Base-by-base conservation (phyloP, 208 protist species). In the Wallacemonas sp. region DNA sequence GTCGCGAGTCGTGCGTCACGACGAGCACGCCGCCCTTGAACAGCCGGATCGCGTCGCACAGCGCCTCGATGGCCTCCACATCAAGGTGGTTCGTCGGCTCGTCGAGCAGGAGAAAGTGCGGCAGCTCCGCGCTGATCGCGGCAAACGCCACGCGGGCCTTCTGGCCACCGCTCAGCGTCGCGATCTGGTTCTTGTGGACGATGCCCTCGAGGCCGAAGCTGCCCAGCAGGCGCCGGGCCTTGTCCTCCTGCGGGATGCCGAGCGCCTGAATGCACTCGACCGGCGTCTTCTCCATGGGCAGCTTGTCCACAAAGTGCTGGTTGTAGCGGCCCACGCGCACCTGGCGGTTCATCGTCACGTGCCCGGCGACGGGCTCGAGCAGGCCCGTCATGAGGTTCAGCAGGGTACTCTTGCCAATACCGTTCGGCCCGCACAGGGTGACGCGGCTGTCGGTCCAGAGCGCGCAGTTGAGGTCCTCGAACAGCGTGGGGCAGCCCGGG, bases 61-160 rank as follows among this genome's bases (percentile, higher is more conserved):
- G 82, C 10, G 92, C 92, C 28, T 95, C 86, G 62, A 97, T 95
- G 20, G 88, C 89, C 74, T 98, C 91, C 49, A 98, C 79, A 70
- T 97, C 93, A 12, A 98, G 62, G 77, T 98, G 95, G 76, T 98
- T 98, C 2, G 94, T 98, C 14, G 92, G 94, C 82, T 99, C 97
- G 75, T 99, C 97, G 39, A 99, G 86, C 28, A 99, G 79, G 18
- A 99, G 81, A 48, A 98, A 87, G 74, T 98, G 92, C 14, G 98
- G 97, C 28, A 67, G 50, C 70, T 92, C 81, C 25, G 93, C 86
- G 49, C 91, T 95, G 59, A 99, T 96, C 7, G 79, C 78, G 1
- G 97, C 95, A 52, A 98, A 89, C 12, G 86, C 89, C 22, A 98
- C 89, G n/a, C 97, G 87, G 18, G 91, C 86, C 74, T 97, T 97